Evolutionary conservation across 345 rosid species (phyloP).

Genomic region (Erysimum cheiranthoides): DNA sequence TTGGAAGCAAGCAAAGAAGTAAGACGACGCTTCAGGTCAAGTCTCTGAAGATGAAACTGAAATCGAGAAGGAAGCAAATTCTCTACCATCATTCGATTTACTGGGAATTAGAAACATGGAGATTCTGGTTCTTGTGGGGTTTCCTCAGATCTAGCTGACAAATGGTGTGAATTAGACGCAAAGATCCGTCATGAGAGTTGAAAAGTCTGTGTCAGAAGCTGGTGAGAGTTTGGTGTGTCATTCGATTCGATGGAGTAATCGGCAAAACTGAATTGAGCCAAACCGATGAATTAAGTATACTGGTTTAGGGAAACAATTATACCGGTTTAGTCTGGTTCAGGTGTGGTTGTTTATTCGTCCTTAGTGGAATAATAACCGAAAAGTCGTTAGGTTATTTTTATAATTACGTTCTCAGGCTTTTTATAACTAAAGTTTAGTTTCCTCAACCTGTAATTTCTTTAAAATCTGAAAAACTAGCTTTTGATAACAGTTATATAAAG

Average conservation of each 20-base stretch:
- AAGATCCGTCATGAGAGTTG: slow-evolving; percentile 37
- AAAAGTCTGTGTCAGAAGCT: slow-evolving; percentile 39
- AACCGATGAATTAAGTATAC: neutral
- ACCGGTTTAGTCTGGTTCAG: slow-evolving; percentile 18
- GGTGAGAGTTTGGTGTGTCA: slow-evolving; percentile 36
- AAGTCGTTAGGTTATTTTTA: neutral
- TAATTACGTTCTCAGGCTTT: no score
- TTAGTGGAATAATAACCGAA: neutral
- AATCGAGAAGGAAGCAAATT: slow-evolving; percentile 55
- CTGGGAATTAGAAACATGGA: slow-evolving; percentile 6
- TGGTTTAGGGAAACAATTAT: neutral
- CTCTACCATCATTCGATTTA: slow-evolving; percentile 62
- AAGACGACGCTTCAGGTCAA: slow-evolving; percentile 63
- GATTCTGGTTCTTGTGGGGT: neutral
- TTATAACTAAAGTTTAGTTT: no score
- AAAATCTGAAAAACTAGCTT: no score
- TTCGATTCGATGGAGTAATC: slow-evolving; percentile 2
- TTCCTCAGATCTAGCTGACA: slow-evolving; percentile 19
- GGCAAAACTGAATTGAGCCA: neutral
- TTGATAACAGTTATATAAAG: no score
- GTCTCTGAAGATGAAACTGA: slow-evolving; percentile 54
- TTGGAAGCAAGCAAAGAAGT: slow-evolving; percentile 67
- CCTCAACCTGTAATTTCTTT: no score
- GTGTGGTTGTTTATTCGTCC: neutral
- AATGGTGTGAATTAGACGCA: slow-evolving; percentile 21